Percentiles rank a stretch among this genome's conserved stretches.
These are phyloP conservation scores for Trichomonascaceae sp. DNA, from an alignment of 1,139 yeast genomes.

Conservation along the genomic window DNA sequence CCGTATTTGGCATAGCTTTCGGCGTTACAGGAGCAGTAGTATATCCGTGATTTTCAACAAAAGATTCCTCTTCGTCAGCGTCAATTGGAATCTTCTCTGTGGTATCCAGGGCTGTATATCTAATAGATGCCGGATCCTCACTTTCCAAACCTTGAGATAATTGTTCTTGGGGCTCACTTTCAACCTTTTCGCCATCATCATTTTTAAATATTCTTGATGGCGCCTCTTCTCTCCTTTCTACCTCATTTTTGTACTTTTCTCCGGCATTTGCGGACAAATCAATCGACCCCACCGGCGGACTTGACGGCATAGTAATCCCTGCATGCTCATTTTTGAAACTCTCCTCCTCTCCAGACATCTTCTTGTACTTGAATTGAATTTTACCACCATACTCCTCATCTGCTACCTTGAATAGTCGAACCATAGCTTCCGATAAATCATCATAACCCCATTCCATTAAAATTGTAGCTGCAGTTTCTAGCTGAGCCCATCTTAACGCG, in stretches of 20 bases:
- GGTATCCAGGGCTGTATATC: neutral
- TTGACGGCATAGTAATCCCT: neutral
- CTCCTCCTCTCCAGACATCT: neutral
- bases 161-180: neutral
- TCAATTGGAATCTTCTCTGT: neutral
- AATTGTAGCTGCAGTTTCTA: neutral
- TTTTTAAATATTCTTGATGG: neutral
- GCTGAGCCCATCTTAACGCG: neutral
- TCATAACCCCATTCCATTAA: conserved; percentile 7
- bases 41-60: neutral
- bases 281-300: neutral
- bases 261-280: neutral
- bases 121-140: neutral
- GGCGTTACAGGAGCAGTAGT: too few relatives aligned
- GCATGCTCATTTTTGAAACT: neutral
- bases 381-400: neutral
- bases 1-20: too few relatives aligned
- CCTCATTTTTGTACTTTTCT: neutral
- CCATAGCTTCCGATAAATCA: neutral
- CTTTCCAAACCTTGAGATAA: neutral
- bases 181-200: neutral
- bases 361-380: neutral
- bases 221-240: neutral
- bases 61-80: neutral
- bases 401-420: neutral